Conservation (phyloP, 2,329 filamentous ascomycete species). For the Aspergillus flavus region DNA sequence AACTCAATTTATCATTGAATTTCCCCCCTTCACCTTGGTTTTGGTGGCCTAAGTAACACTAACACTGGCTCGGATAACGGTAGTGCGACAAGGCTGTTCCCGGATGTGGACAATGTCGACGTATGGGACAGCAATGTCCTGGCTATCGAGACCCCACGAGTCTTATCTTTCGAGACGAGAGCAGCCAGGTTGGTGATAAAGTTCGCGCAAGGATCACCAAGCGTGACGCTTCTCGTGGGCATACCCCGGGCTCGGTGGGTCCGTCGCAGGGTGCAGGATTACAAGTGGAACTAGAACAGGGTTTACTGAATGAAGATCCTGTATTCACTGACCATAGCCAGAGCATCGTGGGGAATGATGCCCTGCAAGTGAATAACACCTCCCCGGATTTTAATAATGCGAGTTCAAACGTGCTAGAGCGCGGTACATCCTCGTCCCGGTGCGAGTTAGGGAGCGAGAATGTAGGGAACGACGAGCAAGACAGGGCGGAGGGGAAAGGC, state of each 20-base stretch:
- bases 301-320: neutral
- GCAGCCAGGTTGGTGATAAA: neutral
- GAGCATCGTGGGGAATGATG: neutral
- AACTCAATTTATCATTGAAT: no score
- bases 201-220: neutral
- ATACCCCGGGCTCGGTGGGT: neutral
- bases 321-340: neutral
- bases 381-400: neutral
- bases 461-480: neutral
- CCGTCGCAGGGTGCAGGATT: neutral
- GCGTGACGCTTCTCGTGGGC: neutral
- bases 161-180: neutral
- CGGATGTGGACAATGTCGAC: neutral
- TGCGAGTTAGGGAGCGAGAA: neutral
- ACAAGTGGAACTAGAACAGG: neutral
- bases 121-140: neutral
- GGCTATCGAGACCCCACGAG: neutral
- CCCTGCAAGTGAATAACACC: neutral
- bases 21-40: neutral
- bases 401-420: neutral
- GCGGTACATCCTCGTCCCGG: neutral
- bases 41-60: neutral
- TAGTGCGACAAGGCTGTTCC: neutral
- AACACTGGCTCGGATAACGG: neutral
- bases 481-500: neutral